A percentile compares a stretch with the other conserved stretches of the same genome.
phyloP scores from a whole-genome alignment of 257 asterid genomes.

The Coffea eugenioides region DNA sequence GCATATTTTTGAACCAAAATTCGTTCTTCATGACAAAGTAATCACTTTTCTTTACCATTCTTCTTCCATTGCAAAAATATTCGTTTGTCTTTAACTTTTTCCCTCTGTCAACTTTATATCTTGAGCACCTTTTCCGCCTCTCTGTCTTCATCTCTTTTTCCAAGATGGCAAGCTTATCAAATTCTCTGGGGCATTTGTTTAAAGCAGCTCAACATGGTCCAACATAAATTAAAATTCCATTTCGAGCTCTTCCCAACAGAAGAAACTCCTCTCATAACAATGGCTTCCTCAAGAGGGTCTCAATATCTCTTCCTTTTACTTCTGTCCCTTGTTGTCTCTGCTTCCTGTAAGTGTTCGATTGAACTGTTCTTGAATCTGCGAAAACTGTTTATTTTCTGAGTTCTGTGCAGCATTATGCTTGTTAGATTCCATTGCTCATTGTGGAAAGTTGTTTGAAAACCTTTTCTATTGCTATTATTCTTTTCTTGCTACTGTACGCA shows the following conservation, averaged over 20 bases:
- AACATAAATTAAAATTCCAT: slow-evolving; percentile 23
- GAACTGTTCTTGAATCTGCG: neutral
- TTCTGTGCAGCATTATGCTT: neutral
- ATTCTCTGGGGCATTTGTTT: slow-evolving; percentile 13
- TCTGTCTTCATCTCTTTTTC: slow-evolving; percentile 16
- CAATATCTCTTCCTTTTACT: slow-evolving; percentile 34
- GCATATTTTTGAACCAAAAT: neutral
- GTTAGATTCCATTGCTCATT: neutral
- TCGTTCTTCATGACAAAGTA: slow-evolving; percentile 70
- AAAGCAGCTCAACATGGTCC: slow-evolving; percentile 16
- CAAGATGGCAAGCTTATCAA: slow-evolving; percentile 27
- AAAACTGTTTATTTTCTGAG: slow-evolving; percentile 1
- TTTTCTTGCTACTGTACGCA: neutral
- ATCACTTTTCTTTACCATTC: slow-evolving; percentile 38
- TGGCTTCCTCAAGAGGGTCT: slow-evolving; percentile 41
- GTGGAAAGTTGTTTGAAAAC: neutral
- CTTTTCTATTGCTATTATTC: neutral
- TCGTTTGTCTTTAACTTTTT: slow-evolving; percentile 48
- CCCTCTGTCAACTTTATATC: slow-evolving; percentile 27
- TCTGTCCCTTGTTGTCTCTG: slow-evolving; percentile 31
- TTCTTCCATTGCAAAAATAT: slow-evolving; percentile 29
- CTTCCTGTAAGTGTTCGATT: slow-evolving; percentile 43
- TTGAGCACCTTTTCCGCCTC: slow-evolving; percentile 16
- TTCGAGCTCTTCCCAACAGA: slow-evolving; percentile 16
- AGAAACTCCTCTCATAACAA: slow-evolving; percentile 21